These are phyloP conservation scores for Elsinoe fawcettii DNA, from an alignment of 2,329 filamentous ascomycete species.

Conservation along the genomic window DNA sequence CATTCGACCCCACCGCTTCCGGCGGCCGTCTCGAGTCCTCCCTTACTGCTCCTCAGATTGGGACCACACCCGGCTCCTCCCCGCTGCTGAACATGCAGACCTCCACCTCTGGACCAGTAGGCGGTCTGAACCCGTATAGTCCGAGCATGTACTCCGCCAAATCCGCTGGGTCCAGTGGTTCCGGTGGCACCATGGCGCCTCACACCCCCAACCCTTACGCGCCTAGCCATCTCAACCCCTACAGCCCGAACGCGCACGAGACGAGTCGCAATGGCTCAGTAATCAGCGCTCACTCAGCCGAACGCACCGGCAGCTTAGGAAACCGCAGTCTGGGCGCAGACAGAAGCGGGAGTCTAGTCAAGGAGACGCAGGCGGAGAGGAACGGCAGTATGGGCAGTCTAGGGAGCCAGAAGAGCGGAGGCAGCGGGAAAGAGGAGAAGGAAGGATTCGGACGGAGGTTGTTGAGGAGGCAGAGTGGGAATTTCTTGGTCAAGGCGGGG, in stretches of 20 bases:
- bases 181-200: not conserved
- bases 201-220: not conserved
- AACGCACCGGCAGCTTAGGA: not conserved
- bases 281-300: not conserved
- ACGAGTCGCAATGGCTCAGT: not conserved
- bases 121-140: slow-evolving; percentile 3
- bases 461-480: slow-evolving; percentile 11
- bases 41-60: not conserved
- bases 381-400: not conserved
- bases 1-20: not conserved
- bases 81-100: slow-evolving; percentile 3
- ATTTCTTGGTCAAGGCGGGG: slow-evolving; percentile 7
- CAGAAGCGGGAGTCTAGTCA: not conserved
- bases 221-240: slow-evolving; percentile 4
- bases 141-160: slow-evolving; percentile 9
- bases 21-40: not conserved
- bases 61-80: not conserved
- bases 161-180: not conserved
- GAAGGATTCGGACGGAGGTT: slow-evolving; percentile 6
- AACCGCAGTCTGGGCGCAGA: not conserved
- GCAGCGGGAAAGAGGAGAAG: slow-evolving; percentile 5
- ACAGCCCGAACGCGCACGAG: slow-evolving; percentile 4
- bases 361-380: not conserved
- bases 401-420: not conserved
- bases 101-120: not conserved